Percentiles rank a stretch among this genome's conserved stretches.
These are phyloP conservation scores for Hirschioporus abietinus DNA, from an alignment of 768 basidiomycete genomes.

Conservation along the genomic window DNA sequence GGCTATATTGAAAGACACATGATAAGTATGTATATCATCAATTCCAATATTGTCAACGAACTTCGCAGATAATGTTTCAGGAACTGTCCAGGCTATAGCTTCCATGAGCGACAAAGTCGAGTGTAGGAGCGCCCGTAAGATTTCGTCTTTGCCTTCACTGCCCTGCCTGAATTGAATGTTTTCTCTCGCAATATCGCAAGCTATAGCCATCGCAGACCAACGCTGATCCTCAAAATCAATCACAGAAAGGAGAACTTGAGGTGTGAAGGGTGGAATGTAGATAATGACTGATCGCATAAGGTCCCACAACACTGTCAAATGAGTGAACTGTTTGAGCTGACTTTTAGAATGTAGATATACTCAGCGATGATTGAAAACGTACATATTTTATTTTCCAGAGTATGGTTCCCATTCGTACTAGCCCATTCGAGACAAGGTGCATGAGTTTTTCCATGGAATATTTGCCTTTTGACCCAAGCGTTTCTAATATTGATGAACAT, in stretches of 20 bases:
- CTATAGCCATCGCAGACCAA: slow-evolving; percentile 28
- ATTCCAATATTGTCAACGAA: slow-evolving; percentile 12
- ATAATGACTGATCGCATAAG: slow-evolving; percentile 43
- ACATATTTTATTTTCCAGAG: slow-evolving; percentile 23
- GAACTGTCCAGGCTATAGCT: slow-evolving; percentile 42
- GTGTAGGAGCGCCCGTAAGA: neutral
- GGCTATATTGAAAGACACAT: slow-evolving; percentile 24
- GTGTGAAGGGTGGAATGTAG: slow-evolving; percentile 43
- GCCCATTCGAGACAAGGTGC: neutral
- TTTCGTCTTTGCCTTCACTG: neutral
- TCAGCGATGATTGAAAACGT: slow-evolving; percentile 18
- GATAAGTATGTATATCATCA: neutral
- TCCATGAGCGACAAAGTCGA: slow-evolving; percentile 44
- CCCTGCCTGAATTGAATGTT: slow-evolving; percentile 29
- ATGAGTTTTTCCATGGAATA: neutral
- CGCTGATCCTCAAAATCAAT: slow-evolving; percentile 17
- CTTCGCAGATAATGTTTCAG: slow-evolving; percentile 37
- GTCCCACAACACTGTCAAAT: slow-evolving; percentile 47
- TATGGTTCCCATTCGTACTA: neutral
- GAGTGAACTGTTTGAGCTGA: slow-evolving; percentile 31
- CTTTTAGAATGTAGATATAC: slow-evolving; percentile 8
- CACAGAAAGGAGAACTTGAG: slow-evolving; percentile 29
- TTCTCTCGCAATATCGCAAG: slow-evolving; percentile 38
- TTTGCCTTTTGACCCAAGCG: slow-evolving; percentile 32
- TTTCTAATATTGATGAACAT: slow-evolving; percentile 40